phyloP scores from a whole-genome alignment of 257 asterid species.

The Thymus quinquecostatus region DNA sequence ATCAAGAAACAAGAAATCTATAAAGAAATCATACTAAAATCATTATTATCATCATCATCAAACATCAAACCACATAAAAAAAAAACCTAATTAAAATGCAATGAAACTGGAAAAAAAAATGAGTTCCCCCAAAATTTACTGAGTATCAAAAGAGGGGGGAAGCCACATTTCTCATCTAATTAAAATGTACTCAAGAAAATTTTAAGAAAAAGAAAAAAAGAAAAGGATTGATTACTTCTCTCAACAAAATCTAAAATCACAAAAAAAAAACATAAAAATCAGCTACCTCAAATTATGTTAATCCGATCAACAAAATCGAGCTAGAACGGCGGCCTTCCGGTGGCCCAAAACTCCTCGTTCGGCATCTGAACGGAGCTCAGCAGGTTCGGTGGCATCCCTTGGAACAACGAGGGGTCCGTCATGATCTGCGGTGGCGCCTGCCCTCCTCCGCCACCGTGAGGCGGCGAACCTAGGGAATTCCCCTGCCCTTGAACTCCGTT shows the following conservation, averaged over 20 bases:
- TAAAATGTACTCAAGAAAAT: neutral
- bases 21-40: slow-evolving; percentile 17
- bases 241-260: slow-evolving; percentile 20
- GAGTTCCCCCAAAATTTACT: slow-evolving; percentile 5
- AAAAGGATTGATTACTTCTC: slow-evolving; percentile 1
- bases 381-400: slow-evolving; percentile 61
- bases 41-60: slow-evolving; percentile 12
- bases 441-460: slow-evolving; percentile 29
- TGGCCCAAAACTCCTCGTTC: slow-evolving; percentile 67
- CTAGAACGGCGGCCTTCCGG: slow-evolving; percentile 65
- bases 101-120: neutral
- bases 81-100: neutral
- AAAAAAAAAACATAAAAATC: slow-evolving; percentile 6
- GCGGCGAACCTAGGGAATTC: slow-evolving; percentile 41
- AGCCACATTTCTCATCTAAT: slow-evolving; percentile 25
- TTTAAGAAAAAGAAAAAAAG: no score
- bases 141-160: slow-evolving; percentile 11
- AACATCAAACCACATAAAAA: neutral
- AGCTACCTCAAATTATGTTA: slow-evolving; percentile 28
- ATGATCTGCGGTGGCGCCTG: slow-evolving; percentile 38
- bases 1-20: slow-evolving; percentile 10
- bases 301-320: neutral
- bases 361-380: slow-evolving; percentile 60
- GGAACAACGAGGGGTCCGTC: slow-evolving; percentile 60
- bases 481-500: slow-evolving; percentile 40